A percentile compares a stretch with the other conserved stretches of the same genome.
Conservation (phyloP, 805 yeast species). For the Pichia thaimueangensis region DNA sequence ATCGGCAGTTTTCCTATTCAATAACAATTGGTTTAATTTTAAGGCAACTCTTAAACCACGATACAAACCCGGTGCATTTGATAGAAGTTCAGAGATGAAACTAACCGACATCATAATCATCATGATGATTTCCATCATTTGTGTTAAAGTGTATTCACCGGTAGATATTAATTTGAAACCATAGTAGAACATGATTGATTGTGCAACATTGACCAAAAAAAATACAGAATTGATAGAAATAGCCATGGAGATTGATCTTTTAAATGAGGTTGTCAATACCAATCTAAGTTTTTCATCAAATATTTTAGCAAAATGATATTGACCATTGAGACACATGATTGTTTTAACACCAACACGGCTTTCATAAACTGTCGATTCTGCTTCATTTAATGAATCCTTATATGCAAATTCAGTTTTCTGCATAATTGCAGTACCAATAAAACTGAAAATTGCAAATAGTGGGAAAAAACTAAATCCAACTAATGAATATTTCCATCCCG, state of each 20-base stretch:
- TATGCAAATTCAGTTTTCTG: conserved; percentile 54
- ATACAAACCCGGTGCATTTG: conserved; percentile 70
- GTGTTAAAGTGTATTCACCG: conserved; percentile 47
- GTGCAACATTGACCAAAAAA: conserved; percentile 51
- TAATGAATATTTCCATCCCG: conserved; percentile 83
- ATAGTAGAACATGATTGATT: conserved; percentile 69
- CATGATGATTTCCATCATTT: conserved; percentile 63
- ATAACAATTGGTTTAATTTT: conserved; percentile 36
- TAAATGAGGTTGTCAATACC: conserved; percentile 36
- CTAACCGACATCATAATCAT: conserved; percentile 68
- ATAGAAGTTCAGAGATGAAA: conserved; percentile 51
- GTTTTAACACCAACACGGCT: conserved; percentile 55
- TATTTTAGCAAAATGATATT: conserved; percentile 37
- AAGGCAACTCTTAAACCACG: conserved; percentile 74
- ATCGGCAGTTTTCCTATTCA: too few species aligned
- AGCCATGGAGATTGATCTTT: conserved; percentile 58
- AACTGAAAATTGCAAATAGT: conserved; percentile 44
- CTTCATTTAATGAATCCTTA: conserved; percentile 45
- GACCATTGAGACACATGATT: conserved; percentile 50
- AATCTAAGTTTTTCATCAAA: conserved; percentile 29
- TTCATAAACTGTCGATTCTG: conserved; percentile 50
- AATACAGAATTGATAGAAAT: conserved; percentile 56
- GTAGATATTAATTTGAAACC: conserved; percentile 67
- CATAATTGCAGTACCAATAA: conserved; percentile 11
- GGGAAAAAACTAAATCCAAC: conserved; percentile 79